These are phyloP conservation scores for Rosa rugosa DNA, from an alignment of 306 rosid species.

Conservation along the genomic window DNA sequence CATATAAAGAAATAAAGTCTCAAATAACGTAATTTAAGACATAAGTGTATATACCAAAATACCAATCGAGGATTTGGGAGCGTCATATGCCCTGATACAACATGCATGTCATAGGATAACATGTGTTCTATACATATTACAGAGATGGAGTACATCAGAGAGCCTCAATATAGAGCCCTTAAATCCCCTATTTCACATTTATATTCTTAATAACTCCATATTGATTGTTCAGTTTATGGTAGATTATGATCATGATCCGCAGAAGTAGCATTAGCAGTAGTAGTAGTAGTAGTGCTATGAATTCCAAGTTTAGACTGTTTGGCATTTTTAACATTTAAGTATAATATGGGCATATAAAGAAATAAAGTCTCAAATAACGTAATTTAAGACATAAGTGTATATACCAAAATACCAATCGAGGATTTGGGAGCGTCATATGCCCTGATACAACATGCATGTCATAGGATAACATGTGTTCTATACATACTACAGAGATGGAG, in stretches of 20 bases:
- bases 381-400: background rate
- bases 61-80: background rate
- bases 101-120: background rate
- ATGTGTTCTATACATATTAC: constrained; percentile 10
- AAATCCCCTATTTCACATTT: background rate
- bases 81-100: background rate
- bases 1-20: background rate
- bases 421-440: background rate
- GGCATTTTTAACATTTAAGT: too few relatives aligned
- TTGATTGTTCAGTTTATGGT: constrained; percentile 16
- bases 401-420: background rate
- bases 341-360: too few relatives aligned
- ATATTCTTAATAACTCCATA: background rate
- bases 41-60: background rate
- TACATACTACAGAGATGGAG: constrained; percentile 2
- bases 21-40: background rate
- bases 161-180: constrained; percentile 11
- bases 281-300: constrained; percentile 8
- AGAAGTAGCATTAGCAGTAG: background rate
- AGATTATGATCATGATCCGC: constrained; percentile 27
- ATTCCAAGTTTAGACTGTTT: too few relatives aligned
- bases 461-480: background rate
- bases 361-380: background rate
- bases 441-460: background rate
- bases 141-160: background rate